Conservation (phyloP, 2,329 filamentous ascomycete genomes). For the Shiraia sp. region DNA sequence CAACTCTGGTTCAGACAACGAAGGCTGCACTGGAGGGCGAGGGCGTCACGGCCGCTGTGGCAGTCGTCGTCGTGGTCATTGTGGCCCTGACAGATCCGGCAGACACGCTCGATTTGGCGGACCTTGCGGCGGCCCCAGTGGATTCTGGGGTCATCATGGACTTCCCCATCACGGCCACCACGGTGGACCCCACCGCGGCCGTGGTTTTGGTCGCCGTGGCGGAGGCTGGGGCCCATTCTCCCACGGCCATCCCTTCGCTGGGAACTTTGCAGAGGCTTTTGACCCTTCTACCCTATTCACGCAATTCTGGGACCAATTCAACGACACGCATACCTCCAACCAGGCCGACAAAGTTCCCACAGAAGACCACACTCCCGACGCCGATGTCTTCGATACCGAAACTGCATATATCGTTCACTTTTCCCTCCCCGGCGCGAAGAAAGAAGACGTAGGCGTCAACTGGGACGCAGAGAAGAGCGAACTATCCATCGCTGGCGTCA, state of each 20-base stretch:
- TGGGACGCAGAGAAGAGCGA: constrained; percentile 72
- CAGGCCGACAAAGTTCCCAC: constrained; percentile 20
- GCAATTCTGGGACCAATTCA: constrained; percentile 43
- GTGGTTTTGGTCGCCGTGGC: constrained; percentile 19
- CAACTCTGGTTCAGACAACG: constrained; percentile 30
- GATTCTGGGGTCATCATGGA: constrained; percentile 5
- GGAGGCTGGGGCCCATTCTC: constrained; percentile 34
- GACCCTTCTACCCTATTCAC: constrained; percentile 34
- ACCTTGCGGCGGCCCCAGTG: constrained; percentile 18
- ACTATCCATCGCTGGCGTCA: constrained; percentile 71
- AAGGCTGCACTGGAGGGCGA: constrained; percentile 18
- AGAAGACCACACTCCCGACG: constrained; percentile 63
- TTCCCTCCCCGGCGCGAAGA: constrained; percentile 76
- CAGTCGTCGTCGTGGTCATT: constrained; percentile 22
- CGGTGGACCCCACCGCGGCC: constrained; percentile 4
- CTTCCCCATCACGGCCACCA: constrained; percentile 21
- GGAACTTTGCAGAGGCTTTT: constrained; percentile 15
- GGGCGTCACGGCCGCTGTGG: constrained; percentile 26
- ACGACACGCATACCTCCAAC: constrained; percentile 16
- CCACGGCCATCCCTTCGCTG: constrained; percentile 15
- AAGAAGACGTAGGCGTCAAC: constrained; percentile 75
- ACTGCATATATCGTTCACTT: constrained; percentile 67
- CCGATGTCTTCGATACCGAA: constrained; percentile 75
- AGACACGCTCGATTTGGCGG: constrained; percentile 23
- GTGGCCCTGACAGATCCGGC: constrained; percentile 30